Base-by-base conservation (phyloP, 1,284 basidiomycete species). In the Psilocybe mexicana region DNA sequence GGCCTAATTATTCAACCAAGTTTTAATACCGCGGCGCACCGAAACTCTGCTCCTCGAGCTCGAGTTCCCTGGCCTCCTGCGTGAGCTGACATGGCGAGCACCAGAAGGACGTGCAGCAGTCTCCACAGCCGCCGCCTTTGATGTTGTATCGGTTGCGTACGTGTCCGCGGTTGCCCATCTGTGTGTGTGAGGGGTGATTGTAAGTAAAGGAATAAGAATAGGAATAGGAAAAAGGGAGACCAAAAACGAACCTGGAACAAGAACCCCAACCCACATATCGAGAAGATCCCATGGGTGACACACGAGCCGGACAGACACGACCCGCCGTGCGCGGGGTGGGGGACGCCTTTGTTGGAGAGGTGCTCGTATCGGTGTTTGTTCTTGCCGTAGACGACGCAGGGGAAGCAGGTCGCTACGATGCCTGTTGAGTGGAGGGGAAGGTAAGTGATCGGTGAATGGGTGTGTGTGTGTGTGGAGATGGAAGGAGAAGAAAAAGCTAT, bases 31-130 rank as follows among this genome's bases (percentile, higher is more conserved):
- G 56, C 50, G 62, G 58, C 50, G 59, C 57, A 43, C 63, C 65
- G 46, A 78, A 70, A 60, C 74, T 77, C 54, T 70, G 66, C 65
- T 84, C 82, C 65, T 84, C 82, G 45, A 78, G 67, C 59, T 75
- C 72, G 23, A 84, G 63, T 64, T 84, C 82, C 25, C 75, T 70
- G 45, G 71, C 69, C 60, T 79, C 79, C 63, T 84, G 82, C 0
- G 74, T 74, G 43, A 84, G 74, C 5, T 74, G 72, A 62, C 82
- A 84, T 23, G 81, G 77, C 1, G 65, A 65, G 65, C 82, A 84
- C 65, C 70, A 83, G 52, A 69, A 75, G 2, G 76, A 65, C 5
- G 72, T 63, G 43, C 70, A 68, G 61, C 73, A 82, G 61, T 83
- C 82, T 7, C 67, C 66, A 52, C 69, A 70, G 10, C 63, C 61